A percentile compares a stretch with the other conserved stretches of the same genome.
phyloP scores from a whole-genome alignment of 768 basidiomycete genomes.

The Kwoniella dendrophila region DNA sequence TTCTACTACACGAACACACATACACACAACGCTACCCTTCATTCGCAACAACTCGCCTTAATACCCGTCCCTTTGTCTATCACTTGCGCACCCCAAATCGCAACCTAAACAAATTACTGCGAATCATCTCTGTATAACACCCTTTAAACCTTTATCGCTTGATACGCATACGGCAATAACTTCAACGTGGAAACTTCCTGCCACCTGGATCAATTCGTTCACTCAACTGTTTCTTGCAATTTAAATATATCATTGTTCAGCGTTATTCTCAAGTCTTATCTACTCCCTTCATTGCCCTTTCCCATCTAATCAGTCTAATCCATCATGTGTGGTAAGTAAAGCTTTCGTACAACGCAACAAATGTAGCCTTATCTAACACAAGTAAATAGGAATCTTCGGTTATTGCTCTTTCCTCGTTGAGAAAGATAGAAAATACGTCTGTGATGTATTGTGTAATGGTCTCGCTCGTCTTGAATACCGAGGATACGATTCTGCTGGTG shows the following conservation, averaged over 20 bases:
- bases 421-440: slow-evolving; percentile 88
- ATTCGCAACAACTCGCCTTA: too few species aligned
- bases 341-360: neutral
- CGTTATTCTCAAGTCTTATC: slow-evolving; percentile 1
- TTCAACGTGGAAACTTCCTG: too few species aligned
- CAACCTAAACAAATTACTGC: too few species aligned
- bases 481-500: slow-evolving; percentile 89
- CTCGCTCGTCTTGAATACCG: slow-evolving; percentile 96
- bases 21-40: neutral
- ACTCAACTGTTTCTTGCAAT: neutral
- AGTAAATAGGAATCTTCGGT: slow-evolving; percentile 77
- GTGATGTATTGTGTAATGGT: slow-evolving; percentile 86
- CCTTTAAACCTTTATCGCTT: too few species aligned
- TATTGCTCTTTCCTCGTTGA: slow-evolving; percentile 95
- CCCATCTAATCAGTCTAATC: neutral
- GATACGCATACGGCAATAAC: too few species aligned
- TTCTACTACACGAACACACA: neutral
- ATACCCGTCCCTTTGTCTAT: slow-evolving; percentile 9
- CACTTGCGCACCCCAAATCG: neutral
- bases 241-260: too few species aligned
- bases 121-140: too few species aligned
- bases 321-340: slow-evolving; percentile 26
- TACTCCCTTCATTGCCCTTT: neutral
- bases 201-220: too few species aligned
- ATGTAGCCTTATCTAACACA: neutral